A percentile compares a stretch with the other conserved stretches of the same genome.
Conservation (phyloP, 164 flowering plant genomes). For the Piper betle region DNA sequence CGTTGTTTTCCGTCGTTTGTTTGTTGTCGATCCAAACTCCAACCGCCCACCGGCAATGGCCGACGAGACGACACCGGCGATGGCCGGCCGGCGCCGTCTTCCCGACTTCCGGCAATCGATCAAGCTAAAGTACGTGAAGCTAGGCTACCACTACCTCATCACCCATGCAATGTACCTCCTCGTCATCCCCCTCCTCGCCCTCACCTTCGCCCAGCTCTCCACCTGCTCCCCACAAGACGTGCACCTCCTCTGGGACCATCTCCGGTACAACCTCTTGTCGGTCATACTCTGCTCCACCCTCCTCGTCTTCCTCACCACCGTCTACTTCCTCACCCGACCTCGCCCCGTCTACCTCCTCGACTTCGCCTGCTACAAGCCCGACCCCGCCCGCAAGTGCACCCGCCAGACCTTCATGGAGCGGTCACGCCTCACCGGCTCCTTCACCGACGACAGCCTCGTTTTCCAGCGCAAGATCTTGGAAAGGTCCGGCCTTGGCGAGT, state of each 20-base stretch:
- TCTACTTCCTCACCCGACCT: slow-evolving; percentile 63
- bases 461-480: slow-evolving; percentile 60
- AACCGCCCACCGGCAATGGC: not conserved
- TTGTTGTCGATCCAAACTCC: not conserved
- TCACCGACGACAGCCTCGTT: slow-evolving; percentile 37
- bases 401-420: slow-evolving; percentile 51
- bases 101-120: slow-evolving; percentile 49
- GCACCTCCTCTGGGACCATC: slow-evolving; percentile 40
- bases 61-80: slow-evolving; percentile 17
- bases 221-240: slow-evolving; percentile 44
- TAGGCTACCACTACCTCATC: slow-evolving; percentile 50
- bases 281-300: slow-evolving; percentile 40
- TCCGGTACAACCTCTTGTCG: slow-evolving; percentile 40
- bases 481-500: slow-evolving; percentile 59
- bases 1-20: not conserved
- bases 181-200: slow-evolving; percentile 29
- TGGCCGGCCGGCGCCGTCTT: slow-evolving; percentile 8
- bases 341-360: slow-evolving; percentile 59
- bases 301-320: slow-evolving; percentile 46
- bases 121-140: slow-evolving; percentile 50
- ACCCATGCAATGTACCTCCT: slow-evolving; percentile 51
- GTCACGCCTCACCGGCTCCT: slow-evolving; percentile 26
- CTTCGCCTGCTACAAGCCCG: slow-evolving; percentile 65
- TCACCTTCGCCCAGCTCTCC: slow-evolving; percentile 39
- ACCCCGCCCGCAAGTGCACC: slow-evolving; percentile 47